Conservation (phyloP, 2,329 filamentous ascomycete species). For the Periglandula ipomoeae region DNA sequence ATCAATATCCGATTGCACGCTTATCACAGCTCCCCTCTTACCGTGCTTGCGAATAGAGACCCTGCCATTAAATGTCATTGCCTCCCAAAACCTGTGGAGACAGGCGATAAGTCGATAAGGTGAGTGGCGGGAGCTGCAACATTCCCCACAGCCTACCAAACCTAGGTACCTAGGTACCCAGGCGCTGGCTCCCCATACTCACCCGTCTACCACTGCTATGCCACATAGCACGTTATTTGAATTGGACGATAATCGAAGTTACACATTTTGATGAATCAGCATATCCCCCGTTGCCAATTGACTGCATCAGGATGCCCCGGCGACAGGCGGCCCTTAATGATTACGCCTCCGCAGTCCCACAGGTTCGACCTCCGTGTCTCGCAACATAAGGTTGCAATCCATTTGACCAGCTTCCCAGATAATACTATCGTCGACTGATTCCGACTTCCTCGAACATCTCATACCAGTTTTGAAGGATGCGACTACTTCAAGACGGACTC, state of each 20-base stretch:
- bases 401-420: slow-evolving; percentile 47
- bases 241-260: background rate
- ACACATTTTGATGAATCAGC: background rate
- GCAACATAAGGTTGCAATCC: background rate
- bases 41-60: no score
- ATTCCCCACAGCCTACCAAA: no score
- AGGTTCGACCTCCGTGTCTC: slow-evolving; percentile 25
- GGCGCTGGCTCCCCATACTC: no score
- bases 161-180: no score
- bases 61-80: background rate
- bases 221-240: background rate
- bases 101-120: background rate
- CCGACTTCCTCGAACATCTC: slow-evolving; percentile 90
- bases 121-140: background rate
- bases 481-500: slow-evolving; percentile 62
- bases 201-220: background rate
- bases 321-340: slow-evolving; percentile 37
- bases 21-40: no score
- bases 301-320: slow-evolving; percentile 30
- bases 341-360: slow-evolving; percentile 36
- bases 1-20: no score
- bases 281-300: background rate
- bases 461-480: slow-evolving; percentile 93
- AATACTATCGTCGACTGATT: slow-evolving; percentile 81
- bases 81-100: background rate